Base-by-base conservation (phyloP, 1,284 basidiomycete species). In the Naganishia sp. region DNA sequence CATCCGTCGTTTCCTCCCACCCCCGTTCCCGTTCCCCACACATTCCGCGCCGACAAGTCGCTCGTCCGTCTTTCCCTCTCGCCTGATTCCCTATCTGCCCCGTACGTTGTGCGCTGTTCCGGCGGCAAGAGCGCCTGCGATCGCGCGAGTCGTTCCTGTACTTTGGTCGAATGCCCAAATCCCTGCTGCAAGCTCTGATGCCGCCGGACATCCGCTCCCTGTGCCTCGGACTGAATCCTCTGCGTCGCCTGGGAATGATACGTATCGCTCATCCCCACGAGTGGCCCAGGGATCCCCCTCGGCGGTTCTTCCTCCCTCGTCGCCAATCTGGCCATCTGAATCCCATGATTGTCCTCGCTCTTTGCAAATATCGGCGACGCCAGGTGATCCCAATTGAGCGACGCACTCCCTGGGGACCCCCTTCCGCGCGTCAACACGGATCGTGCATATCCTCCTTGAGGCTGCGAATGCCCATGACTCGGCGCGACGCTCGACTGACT, bases 141-240 rank as follows among this genome's bases (percentile, higher is more conserved):
- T 4, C 74, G 73, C 52, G 77, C 76, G 15, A 77, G 70, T 15
- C 75, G 70, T 33, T 76, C 77, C 5, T 74, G 73, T 7, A 75
- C 74, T 25, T 76, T 70, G 46, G 65, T 71, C 11, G 72, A 72
- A 9, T 73, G 68, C 10, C 75, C 76, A 55, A 78, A 78, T 5
- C 74, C 76, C 46, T 76, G 72, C 6, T 74, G 77, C 52, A 80
- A 72, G n/a, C 74, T 75, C 66, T 79, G 77, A 70, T 79, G 77
- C 11, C 79, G 75, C 64, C 73, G 75, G 53, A 80, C 64, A 23
- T 55, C 49, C 18, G 68, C 59, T 7, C 50, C 45, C 46, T 60
- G 55, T 23, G 46, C 50, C 21, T 44, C 39, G 11, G 28, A 28
- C 11, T 55, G 53, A 6, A 31, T 43, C 11, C 16, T 6, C 49